Conservation (phyloP, 257 asterid species). For the Plantago ovata region DNA sequence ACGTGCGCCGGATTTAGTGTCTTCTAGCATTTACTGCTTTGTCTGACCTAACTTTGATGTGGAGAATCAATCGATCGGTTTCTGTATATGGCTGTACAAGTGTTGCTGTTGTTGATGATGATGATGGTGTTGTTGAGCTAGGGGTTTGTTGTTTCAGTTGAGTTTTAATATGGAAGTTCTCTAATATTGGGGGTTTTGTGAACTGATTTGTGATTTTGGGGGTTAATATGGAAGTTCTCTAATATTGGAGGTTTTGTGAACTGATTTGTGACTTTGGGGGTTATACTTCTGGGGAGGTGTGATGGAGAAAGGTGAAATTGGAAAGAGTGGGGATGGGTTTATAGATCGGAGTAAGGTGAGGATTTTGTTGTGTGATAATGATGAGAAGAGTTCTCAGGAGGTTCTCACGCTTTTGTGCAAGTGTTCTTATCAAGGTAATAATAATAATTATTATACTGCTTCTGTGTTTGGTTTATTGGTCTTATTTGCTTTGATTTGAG, state of each 20-base stretch:
- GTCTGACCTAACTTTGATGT: too few relatives aligned
- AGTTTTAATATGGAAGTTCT: not conserved
- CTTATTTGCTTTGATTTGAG: not conserved
- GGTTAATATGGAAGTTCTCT: too few relatives aligned
- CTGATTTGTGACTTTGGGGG: slow-evolving; percentile 3
- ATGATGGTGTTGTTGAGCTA: slow-evolving; percentile 22
- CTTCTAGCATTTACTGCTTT: not conserved
- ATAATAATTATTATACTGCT: not conserved
- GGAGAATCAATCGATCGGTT: not conserved
- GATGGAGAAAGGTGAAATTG: slow-evolving; percentile 53
- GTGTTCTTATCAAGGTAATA: slow-evolving; percentile 93
- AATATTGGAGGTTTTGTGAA: not conserved
- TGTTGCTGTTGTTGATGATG: slow-evolving; percentile 5
- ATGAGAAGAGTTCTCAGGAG: slow-evolving; percentile 69
- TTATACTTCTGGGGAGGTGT: not conserved
- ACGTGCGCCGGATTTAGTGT: slow-evolving; percentile 19
- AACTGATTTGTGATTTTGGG: slow-evolving; percentile 10
- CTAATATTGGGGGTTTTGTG: not conserved
- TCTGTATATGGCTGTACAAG: not conserved
- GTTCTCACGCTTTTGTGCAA: slow-evolving; percentile 64
- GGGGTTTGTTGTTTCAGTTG: slow-evolving; percentile 6
- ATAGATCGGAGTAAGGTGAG: slow-evolving; percentile 89
- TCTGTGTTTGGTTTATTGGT: slow-evolving; percentile 3
- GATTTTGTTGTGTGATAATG: slow-evolving; percentile 86
- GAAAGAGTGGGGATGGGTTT: slow-evolving; percentile 73